A percentile compares a stretch with the other conserved stretches of the same genome.
Conservation (phyloP, 306 rosid species). For the Lablab purpureus region DNA sequence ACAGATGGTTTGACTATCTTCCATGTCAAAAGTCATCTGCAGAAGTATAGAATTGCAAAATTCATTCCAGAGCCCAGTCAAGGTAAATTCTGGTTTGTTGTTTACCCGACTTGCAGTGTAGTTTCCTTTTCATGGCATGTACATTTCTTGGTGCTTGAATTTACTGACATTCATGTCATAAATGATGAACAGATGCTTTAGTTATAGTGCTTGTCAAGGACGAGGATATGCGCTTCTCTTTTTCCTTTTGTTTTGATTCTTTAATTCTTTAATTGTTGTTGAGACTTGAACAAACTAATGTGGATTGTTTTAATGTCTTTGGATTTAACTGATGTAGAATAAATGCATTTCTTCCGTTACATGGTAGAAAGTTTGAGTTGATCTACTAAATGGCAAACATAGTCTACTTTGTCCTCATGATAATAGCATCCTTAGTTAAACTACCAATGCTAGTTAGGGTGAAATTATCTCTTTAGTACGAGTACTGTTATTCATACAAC, state of each 20-base stretch:
- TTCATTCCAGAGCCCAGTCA: conserved; percentile 73
- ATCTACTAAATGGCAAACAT: background rate
- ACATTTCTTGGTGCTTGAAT: conserved; percentile 10
- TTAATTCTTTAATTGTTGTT: conserved; percentile 10
- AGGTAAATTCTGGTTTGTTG: conserved; percentile 52
- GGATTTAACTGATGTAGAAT: conserved; percentile 8
- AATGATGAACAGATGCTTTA: conserved; percentile 27
- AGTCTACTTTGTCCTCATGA: background rate
- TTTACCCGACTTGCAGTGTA: background rate
- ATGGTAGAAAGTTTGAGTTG: conserved; percentile 21
- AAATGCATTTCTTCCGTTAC: conserved; percentile 15
- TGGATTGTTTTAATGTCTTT: background rate
- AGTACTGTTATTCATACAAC: no score
- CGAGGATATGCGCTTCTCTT: conserved; percentile 4
- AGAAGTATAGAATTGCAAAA: conserved; percentile 91
- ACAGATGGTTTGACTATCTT: conserved; percentile 82
- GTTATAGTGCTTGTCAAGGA: conserved; percentile 6
- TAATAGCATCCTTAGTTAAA: conserved; percentile 7
- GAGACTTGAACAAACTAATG: conserved; percentile 1
- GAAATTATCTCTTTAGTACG: conserved; percentile 5
- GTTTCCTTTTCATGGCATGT: conserved; percentile 29
- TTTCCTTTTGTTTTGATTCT: conserved; percentile 9
- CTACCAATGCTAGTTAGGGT: background rate
- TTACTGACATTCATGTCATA: conserved; percentile 16
- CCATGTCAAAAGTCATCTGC: conserved; percentile 96